Evolutionary conservation across 495 filamentous ascomycete species (phyloP).

Genomic region (Aspergillus coremiiformis): DNA sequence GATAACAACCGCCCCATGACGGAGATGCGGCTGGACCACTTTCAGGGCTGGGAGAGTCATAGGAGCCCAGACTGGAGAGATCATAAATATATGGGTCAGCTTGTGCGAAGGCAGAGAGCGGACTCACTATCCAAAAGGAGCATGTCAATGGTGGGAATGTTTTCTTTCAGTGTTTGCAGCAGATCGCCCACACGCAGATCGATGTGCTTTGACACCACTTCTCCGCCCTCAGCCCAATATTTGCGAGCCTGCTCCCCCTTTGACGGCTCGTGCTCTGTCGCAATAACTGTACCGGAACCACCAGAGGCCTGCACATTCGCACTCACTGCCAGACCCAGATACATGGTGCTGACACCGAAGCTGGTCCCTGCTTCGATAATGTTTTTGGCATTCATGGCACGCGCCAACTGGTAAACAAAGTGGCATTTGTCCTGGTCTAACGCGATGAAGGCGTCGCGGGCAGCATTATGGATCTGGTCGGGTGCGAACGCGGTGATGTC

Average conservation of each 20-base stretch:
- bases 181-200: constrained; percentile 48
- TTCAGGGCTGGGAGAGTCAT: constrained; percentile 44
- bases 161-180: constrained; percentile 38
- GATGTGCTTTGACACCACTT: constrained; percentile 35
- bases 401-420: constrained; percentile 40
- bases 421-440: constrained; percentile 47
- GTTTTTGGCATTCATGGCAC: constrained; percentile 34
- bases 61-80: constrained; percentile 41
- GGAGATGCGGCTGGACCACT: constrained; percentile 35
- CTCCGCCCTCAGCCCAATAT: constrained; percentile 42
- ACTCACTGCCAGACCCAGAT: constrained; percentile 45
- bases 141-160: constrained; percentile 40
- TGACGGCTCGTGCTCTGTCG: constrained; percentile 45
- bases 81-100: background rate
- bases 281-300: constrained; percentile 39
- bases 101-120: background rate
- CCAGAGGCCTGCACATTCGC: constrained; percentile 17
- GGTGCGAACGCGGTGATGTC: constrained; percentile 4
- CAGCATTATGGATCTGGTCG: constrained; percentile 17
- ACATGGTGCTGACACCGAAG: constrained; percentile 52
- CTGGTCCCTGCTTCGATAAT: constrained; percentile 50
- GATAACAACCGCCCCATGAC: constrained; percentile 40
- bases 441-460: constrained; percentile 43
- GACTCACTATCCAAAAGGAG: constrained; percentile 49
- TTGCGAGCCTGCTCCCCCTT: constrained; percentile 40